These are phyloP conservation scores for Tolypocladium inflatum DNA, from an alignment of 2,329 filamentous ascomycete genomes.

Conservation along the genomic window DNA sequence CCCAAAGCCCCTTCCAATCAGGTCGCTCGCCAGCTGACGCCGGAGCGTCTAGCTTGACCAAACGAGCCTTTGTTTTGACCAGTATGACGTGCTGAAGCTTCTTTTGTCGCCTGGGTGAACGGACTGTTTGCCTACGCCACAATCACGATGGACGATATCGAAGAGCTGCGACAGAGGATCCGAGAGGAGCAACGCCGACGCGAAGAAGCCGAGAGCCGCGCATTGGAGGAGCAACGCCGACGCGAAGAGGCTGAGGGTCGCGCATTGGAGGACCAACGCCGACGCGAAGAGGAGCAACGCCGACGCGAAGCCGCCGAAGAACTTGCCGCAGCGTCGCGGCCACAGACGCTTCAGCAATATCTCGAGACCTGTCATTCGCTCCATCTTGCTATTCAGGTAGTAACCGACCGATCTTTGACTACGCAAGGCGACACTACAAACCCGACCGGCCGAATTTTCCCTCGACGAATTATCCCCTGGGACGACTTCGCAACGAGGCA, in stretches of 20 bases:
- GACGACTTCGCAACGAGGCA: constrained; percentile 17
- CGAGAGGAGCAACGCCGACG: too few relatives aligned
- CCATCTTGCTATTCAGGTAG: constrained; percentile 14
- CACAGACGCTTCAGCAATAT: constrained; percentile 15
- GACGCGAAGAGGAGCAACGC: constrained; percentile 9
- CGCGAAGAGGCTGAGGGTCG: constrained; percentile 12
- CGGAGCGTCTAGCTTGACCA: too few relatives aligned
- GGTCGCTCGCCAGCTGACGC: too few relatives aligned
- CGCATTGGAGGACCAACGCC: not conserved
- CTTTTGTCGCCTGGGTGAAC: too few relatives aligned
- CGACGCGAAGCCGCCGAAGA: constrained; percentile 18
- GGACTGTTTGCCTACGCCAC: too few relatives aligned
- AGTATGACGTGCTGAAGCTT: too few relatives aligned
- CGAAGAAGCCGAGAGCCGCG: too few relatives aligned
- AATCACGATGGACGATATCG: too few relatives aligned
- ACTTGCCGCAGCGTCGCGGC: constrained; percentile 9
- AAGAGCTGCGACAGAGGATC: too few relatives aligned
- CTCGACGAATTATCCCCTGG: constrained; percentile 26
- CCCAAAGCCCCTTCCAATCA: too few relatives aligned
- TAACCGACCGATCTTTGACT: constrained; percentile 19
- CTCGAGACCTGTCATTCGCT: constrained; percentile 23
- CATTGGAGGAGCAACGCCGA: too few relatives aligned
- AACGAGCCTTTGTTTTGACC: too few relatives aligned
- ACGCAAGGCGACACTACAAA: constrained; percentile 24
- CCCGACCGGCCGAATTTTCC: constrained; percentile 20